Conservation (phyloP, 305 asterid genomes). For the Striga hermonthica region DNA sequence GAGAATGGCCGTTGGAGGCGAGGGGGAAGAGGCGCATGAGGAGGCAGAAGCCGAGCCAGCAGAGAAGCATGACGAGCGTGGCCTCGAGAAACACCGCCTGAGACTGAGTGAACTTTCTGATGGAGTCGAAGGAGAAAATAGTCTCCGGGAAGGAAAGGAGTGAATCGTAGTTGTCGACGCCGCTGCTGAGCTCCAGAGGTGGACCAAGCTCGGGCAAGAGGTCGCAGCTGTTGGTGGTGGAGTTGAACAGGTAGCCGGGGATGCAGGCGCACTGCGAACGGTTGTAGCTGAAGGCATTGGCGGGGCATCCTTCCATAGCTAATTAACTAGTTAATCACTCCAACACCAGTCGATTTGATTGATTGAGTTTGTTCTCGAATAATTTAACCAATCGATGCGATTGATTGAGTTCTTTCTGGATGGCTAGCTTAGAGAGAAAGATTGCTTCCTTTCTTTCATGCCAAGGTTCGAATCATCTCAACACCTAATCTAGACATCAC, state of each 20-base stretch:
- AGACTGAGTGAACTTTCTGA: conserved; percentile 75
- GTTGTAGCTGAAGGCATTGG: conserved; percentile 59
- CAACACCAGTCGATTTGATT: too few species aligned
- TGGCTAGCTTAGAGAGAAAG: too few species aligned
- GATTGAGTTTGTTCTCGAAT: too few species aligned
- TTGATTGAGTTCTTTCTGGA: too few species aligned
- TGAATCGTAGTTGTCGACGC: conserved; percentile 55
- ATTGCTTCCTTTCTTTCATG: too few species aligned
- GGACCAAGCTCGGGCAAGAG: conserved; percentile 43
- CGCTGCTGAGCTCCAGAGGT: conserved; percentile 47
- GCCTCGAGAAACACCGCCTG: conserved; percentile 96
- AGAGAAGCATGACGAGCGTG: conserved; percentile 55
- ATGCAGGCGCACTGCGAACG: conserved; percentile 61
- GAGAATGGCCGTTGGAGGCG: conserved; percentile 59
- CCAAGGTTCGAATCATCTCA: too few species aligned
- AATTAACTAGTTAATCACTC: too few species aligned
- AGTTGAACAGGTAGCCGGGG: conserved; percentile 62
- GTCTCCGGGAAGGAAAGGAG: conserved; percentile 54
- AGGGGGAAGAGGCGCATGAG: conserved; percentile 54
- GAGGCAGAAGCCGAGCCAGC: conserved; percentile 77
- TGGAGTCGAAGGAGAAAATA: conserved; percentile 72
- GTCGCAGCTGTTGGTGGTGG: conserved; percentile 42
- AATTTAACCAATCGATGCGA: too few species aligned
- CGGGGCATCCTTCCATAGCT: conserved; percentile 53
- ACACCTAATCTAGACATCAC: too few species aligned